A percentile compares a stretch with the other conserved stretches of the same genome.
Conservation (phyloP, 805 yeast species). For the Yarrowia porcina region DNA sequence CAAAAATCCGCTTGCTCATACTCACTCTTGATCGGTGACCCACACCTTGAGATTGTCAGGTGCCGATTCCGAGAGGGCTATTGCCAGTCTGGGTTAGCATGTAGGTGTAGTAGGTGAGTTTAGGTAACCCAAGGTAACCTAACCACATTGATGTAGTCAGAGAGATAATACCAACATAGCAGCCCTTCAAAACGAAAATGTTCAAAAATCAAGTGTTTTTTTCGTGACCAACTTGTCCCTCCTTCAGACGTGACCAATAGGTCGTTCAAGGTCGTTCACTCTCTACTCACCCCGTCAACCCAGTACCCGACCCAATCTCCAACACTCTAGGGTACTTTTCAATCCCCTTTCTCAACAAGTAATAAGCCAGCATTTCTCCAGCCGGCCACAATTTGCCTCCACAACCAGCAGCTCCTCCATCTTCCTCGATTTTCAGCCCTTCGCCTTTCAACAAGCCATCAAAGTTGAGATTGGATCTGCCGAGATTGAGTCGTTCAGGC, state of each 20-base stretch:
- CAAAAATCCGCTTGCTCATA: too few relatives aligned
- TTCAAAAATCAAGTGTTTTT: too few relatives aligned
- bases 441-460: conserved; percentile 41
- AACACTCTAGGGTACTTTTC: conserved; percentile 38
- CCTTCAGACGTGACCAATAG: too few relatives aligned
- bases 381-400: conserved; percentile 67
- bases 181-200: too few relatives aligned
- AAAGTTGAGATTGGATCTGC: conserved; percentile 42
- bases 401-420: conserved; percentile 59
- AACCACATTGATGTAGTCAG: not conserved
- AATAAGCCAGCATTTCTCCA: conserved; percentile 52
- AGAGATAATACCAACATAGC: too few relatives aligned
- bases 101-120: too few relatives aligned
- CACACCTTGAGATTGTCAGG: conserved; percentile 40
- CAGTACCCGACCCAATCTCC: conserved; percentile 60
- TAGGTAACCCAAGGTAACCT: not conserved
- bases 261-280: too few relatives aligned
- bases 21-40: conserved; percentile 49
- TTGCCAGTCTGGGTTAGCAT: conserved; percentile 34
- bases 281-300: conserved; percentile 50
- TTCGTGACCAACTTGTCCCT: too few relatives aligned
- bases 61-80: conserved; percentile 34
- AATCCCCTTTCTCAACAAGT: conserved; percentile 39
- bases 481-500: conserved; percentile 41
- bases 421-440: conserved; percentile 46